Evolutionary conservation across 169 alveolate genomes (phyloP), one percentile per base, ranked within the genome.

Genomic region (Plasmodium fragile): DNA sequence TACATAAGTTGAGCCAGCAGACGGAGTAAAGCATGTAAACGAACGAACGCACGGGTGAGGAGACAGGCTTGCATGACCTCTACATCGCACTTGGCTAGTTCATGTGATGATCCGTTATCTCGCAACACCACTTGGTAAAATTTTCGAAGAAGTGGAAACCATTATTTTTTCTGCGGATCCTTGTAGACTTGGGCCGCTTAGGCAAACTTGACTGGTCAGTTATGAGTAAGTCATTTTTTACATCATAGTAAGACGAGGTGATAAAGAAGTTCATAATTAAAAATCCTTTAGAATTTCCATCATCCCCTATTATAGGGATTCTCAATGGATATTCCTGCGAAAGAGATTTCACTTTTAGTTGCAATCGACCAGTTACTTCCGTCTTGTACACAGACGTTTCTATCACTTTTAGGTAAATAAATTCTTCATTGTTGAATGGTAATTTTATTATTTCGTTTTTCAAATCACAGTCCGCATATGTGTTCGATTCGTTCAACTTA

Each of bases 61-160:
- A 22, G 73, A 18, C 34, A 18, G 16, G 73, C 16, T 7, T 10
- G 13, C 34, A 16, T 59, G 25, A 25, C 13, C 11, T 59, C 13
- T 3, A 55, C 10, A 0, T 8, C 18, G 13, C 65, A 13, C 16
- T 77, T 16, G 28, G 2, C 84, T 92, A 95, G 82, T 92, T 87
- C 45, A 96, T 81, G 83, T 94, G 96, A 92, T 94, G 84, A 81
- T 96, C 96, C 2, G 97, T 82, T 69, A 96, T 96, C 92, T 96
- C 97, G 75, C 97, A 96, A 90, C 97, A 96, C 97, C 97, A 96
- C 91, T 96, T 83, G 28, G 96, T 96, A 39, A 96, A 95, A 71
- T 96, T 94, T 69, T 95, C 95, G 45, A 96, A 92, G 45, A 95
- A 59, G 75, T 69, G 92, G n/a, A 93, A 55, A 0, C 95, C 97